Evolutionary conservation across 2,329 filamentous ascomycete genomes (phyloP), one percentile per base, ranked within the genome.

Genomic region (Pseudopithomyces maydicus): DNA sequence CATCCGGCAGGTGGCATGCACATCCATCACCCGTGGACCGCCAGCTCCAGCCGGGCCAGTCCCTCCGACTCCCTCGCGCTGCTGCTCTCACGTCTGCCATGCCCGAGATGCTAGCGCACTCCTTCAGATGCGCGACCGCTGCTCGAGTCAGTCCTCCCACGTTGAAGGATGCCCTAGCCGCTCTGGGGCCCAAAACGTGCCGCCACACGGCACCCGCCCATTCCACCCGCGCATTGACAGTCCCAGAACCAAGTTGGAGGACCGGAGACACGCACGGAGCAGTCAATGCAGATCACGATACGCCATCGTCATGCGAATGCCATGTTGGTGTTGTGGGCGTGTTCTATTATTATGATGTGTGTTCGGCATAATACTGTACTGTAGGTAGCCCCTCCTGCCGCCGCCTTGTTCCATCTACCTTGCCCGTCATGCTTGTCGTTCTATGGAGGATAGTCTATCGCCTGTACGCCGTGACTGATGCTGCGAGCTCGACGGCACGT

Each of bases 391-490:
- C 43, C 52, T 17, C 26, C 26, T 29, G 26, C 26, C 43, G 43
- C 52, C 38, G 20, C 35, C 52, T n/a, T 41, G 52, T 47, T 48
- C 33, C 42, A 47, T 26, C 23, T 39, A 19, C 49, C 43, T 41
- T 43, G 54, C 44, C 53, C 36, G 22, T 47, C 55, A 32, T 43
- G 26, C 43, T 42, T 61, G 58, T 58, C 26, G 11, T 56, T 48
- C 52, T 48, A 58, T 39, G 7, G 12, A 41, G 19, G n/a, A 22
- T 3, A 6, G n/a, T n/a, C n/a, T 59, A 42, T 54, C 47, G 57
- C 54, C 52, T 45, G 39, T 61, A 55, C 59, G 56, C 62, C 55
- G 55, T 64, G 63, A 62, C 65, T 54, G 58, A 54, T 57, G 54
- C 62, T 60, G 60, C 49, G 35, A 55, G 44, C 57, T 41, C 47